Evolutionary conservation across 768 basidiomycete genomes (phyloP), one percentile per base, ranked within the genome.

Genomic region (Chalciporus sphaerocephalus): DNA sequence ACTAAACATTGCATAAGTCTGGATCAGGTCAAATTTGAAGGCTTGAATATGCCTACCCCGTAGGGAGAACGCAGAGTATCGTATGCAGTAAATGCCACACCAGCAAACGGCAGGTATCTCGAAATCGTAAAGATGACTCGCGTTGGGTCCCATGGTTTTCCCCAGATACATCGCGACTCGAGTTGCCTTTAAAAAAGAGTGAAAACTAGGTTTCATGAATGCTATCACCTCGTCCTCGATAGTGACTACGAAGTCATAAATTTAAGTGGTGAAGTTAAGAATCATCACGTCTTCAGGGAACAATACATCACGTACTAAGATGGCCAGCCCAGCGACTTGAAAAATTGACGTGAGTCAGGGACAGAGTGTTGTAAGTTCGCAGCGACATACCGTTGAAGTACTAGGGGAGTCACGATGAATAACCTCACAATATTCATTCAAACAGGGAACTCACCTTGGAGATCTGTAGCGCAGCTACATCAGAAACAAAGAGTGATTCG

Each of bases 201-300:
- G 6, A 30, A 32, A 32, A 32, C 7, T 5, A 32, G 15, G 2
- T 32, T 5, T 32, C 6, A 13, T 4, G 6, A 13, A 28, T n/a
- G 20, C 11, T 13, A 16, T 13, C 25, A 48, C 49, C 38, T 50
- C 49, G 24, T 44, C 39, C 21, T 47, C 25, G 22, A 50, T 35
- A 1, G 49, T 50, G 30, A 50, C 42, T 5, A n/a, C 40, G n/a
- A 38, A 50, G 36, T 50, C 49, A 8, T 41, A 50, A 15, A 48
- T 17, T 46, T 50, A 23, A 21, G 5, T 6, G 30, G 4, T 6
- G n/a, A n/a, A n/a, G 15, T 32, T n/a, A 32, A n/a, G 6, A 21
- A 15, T 18, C 12, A 25, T 6, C 18, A 33, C n/a, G 30, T n/a
- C 30, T 32, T 30, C 28, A 30, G n/a, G 15, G 30, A 7, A 32